Conservation (phyloP, 371 early-diverging fungal genomes). For the Apophysomyces variabilis region DNA sequence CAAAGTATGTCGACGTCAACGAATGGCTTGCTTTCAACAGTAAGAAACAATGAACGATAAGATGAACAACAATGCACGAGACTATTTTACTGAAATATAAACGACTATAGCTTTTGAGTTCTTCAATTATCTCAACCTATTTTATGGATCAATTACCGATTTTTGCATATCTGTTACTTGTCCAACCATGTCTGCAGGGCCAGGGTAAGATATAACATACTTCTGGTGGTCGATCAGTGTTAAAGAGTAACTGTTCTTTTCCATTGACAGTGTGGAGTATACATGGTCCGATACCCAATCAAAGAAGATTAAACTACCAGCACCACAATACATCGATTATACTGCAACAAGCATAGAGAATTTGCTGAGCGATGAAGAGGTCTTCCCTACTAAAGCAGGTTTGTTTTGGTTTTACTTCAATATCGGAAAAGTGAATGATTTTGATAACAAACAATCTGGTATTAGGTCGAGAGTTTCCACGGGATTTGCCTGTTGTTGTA, state of each 20-base stretch:
- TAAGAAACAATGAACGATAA: constrained; percentile 32
- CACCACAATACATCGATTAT: constrained; percentile 94
- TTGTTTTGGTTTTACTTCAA: not conserved
- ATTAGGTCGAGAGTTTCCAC: constrained; percentile 77
- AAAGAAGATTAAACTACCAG: constrained; percentile 82
- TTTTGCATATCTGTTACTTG: constrained; percentile 86
- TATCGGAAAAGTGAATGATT: not conserved
- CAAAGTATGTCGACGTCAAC: constrained; percentile 87
- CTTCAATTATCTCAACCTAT: constrained; percentile 91
- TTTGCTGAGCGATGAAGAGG: constrained; percentile 81
- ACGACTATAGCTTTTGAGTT: constrained; percentile 80
- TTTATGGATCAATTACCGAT: constrained; percentile 90
- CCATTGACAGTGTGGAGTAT: constrained; percentile 71
- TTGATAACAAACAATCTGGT: not conserved
- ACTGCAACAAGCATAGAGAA: constrained; percentile 91
- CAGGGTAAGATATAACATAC: constrained; percentile 54
- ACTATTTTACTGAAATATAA: not conserved
- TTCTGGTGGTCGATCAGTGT: too few species aligned
- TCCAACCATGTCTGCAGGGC: constrained; percentile 88
- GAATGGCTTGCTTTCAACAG: constrained; percentile 96
- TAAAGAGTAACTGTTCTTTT: too few species aligned
- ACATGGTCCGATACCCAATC: constrained; percentile 90
- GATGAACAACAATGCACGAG: not conserved
- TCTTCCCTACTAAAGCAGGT: constrained; percentile 83
- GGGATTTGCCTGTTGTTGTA: constrained; percentile 72